Evolutionary conservation across 768 basidiomycete genomes (phyloP).

Genomic region (Paxillus involutus): DNA sequence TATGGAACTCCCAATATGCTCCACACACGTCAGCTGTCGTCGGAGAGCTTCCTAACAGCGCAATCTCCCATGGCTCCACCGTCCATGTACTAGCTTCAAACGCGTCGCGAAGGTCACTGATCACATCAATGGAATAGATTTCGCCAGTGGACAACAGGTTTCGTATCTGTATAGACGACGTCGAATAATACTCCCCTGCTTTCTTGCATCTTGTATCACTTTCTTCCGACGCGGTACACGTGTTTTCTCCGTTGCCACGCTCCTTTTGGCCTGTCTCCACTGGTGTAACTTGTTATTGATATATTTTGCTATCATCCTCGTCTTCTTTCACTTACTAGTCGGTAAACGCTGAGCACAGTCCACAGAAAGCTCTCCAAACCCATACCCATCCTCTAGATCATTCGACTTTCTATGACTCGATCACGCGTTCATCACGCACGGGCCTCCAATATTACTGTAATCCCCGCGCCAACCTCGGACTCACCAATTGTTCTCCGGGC

Average conservation of each 20-base stretch:
- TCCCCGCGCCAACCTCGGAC: too few species aligned
- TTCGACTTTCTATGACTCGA: too few species aligned
- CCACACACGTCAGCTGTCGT: conserved; percentile 26
- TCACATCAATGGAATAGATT: neutral
- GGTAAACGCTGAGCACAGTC: neutral
- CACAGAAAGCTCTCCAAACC: neutral
- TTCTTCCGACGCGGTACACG: neutral
- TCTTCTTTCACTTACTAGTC: neutral
- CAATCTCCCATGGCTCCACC: conserved; percentile 24
- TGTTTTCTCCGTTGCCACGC: neutral
- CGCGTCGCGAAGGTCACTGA: conserved; percentile 1
- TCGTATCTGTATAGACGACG: conserved; percentile 7
- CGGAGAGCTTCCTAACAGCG: conserved; percentile 24
- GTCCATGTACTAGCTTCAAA: conserved; percentile 17
- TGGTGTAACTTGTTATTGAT: conserved; percentile 1
- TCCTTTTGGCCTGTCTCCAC: neutral
- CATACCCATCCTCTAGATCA: neutral
- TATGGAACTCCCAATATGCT: conserved; percentile 19
- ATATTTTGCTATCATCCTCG: neutral
- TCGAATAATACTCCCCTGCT: conserved; percentile 8
- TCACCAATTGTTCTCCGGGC: neutral
- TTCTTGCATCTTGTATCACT: neutral
- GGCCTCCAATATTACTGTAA: too few species aligned
- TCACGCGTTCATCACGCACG: too few species aligned
- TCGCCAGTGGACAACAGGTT: conserved; percentile 9